Evolutionary conservation across 768 basidiomycete genomes (phyloP), one percentile per base, ranked within the genome.

Genomic region (Tremella fuciformis): DNA sequence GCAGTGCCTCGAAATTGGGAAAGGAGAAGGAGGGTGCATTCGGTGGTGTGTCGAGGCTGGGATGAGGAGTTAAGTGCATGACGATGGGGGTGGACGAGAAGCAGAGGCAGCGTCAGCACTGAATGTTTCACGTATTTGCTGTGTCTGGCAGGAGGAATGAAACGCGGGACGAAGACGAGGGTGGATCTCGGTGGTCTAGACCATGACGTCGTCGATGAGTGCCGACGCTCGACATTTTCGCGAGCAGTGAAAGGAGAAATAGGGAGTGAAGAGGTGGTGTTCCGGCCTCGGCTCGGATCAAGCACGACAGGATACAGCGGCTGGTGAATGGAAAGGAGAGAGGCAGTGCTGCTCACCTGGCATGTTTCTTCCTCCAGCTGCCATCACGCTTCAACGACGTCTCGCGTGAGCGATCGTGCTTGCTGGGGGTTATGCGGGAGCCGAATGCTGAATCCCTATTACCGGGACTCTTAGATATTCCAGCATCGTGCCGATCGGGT

Each of bases 341-440:
- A 50, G 18, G 8, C 13, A 22, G 26, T 40, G 16, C 4, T 13
- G 66, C 69, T 71, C 66, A 71, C 69, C 66, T 71, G 13, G 64
- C 63, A 51, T 70, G 63, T 49, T 67, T 67, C 40, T 53, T 50
- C 26, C 66, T 37, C 65, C 65, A 67, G 47, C 69, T 70, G 13
- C 57, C 59, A 22, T 41, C 57, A n/a, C 68, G 54, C 39, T 54
- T 64, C 55, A 63, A 24, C 1, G 59, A 57, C 6, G 50, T 29
- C 19, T 52, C 53, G 24, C 57, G 42, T 38, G 11, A 37, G 21
- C 29, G 13, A 40, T 48, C 24, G 4, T 55, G 41, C 58, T 40
- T 21, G 39, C 34, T 48, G 38, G 40, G 29, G 7, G 34, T 16
- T 7, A 25, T 39, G 38, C 42, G 18, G 3, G 49, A 50, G 19